Evolutionary conservation across 2,329 filamentous ascomycete genomes (phyloP), one percentile per base, ranked within the genome.

Genomic region (Clarireedia hainanense): DNA sequence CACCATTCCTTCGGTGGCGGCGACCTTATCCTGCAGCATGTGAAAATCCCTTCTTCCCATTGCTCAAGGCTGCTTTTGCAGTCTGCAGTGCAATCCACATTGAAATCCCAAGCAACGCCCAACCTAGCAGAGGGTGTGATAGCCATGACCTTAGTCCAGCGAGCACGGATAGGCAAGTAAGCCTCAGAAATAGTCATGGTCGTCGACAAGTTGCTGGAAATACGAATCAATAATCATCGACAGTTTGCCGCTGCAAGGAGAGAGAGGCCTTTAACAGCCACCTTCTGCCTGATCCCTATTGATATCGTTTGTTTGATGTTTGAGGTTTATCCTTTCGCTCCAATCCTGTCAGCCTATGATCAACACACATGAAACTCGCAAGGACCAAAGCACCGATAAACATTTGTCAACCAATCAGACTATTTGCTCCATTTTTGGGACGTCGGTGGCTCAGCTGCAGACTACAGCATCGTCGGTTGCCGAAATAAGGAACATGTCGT

Each of bases 361-460:
- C 17, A 24, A 36, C 42, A 50, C 9, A 55, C 9, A 55, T 55
- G 52, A 55, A 55, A 55, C 52, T n/a, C 20, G 46, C 39, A 50
- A 36, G 45, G 36, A 20, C 20, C 20, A 24, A 2, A 46, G 42
- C 42, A 46, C 20, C 4, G 42, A 46, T 24, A 46, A 46, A 12
- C 20, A 14, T 46, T 46, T 24, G 24, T 46, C 17, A 26, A 24
- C 42, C 42, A 46, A 46, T 46, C 12, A 24, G 2, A 46, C 24
- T 6, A 20, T 20, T 0, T n/a, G 23, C 2, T 34, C 39, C 39
- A 42, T 42, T 20, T 42, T 42, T 42, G 20, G 39, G 4, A 7
- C 20, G n/a, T 3, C 5, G 6, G 20, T 42, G 20, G 39, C 15
- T 9, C 5, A 6, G 39, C 20, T 17, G 20, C 20, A 20, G 20